Evolutionary conservation across 305 asterid species (phyloP), one percentile per base, ranked within the genome.

Genomic region (Fraxinus sp.): DNA sequence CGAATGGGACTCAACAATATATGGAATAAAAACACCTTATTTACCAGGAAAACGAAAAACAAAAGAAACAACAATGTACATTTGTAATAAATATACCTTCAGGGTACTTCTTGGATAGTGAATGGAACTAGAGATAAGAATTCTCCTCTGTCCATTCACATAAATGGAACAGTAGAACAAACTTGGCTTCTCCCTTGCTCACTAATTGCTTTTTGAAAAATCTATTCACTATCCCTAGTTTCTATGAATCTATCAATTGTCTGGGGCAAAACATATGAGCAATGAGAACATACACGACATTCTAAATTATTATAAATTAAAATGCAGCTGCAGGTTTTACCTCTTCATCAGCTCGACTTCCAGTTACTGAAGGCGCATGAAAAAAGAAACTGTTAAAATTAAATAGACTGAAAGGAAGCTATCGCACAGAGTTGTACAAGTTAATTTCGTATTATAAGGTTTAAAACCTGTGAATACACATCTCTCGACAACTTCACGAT

Each of bases 21-120:
- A 2, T 11, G 2, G 52, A 41, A 44, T 11, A 52, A 52, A 36
- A 52, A 52, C 7, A 4, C 22, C 64, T 5, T 13, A 52, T 52
- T 52, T 44, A 52, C 64, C 22, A n/a, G 64, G 64, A 52, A 3
- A 52, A 16, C 3, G 18, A 14, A 62, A 62, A 62, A 20, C 13
- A 22, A 62, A 62, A 62, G 9, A 20, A 4, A 57, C 22, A 57
- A 57, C 18, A 57, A 82, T 74, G 71, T 22, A 74, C 86, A 85
- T 83, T 83, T 73, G 18, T 39, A 75, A 16, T 62, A 24, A 62
- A 62, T 0, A 85, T 83, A 94, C 99, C 97, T 94, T 97, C 79
- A 98, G 99, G 8, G 97, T 94, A 89, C 99, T 95, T 85, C 99
- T 94, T 74, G 99, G 99, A 55, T 95, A 95, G 86, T 95, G 99